Evolutionary conservation across 1,284 basidiomycete genomes (phyloP).

Genomic region (Boletellus deceptivus): DNA sequence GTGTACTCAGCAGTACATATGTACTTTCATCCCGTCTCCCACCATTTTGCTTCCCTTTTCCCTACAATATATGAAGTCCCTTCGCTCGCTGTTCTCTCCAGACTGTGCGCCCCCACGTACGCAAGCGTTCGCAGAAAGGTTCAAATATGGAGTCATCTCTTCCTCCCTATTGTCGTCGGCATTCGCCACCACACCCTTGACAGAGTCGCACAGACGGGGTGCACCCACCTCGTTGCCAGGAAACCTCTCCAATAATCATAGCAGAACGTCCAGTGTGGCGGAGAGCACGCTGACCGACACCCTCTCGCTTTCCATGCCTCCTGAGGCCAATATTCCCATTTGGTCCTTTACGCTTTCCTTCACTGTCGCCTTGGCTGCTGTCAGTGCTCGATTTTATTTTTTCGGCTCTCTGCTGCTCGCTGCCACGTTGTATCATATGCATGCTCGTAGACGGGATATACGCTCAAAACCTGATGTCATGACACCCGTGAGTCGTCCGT

Average conservation of each 20-base stretch:
- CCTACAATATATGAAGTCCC: constrained; percentile 28
- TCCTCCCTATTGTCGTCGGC: constrained; percentile 66
- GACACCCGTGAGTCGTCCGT: constrained; percentile 47
- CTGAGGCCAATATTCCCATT: constrained; percentile 35
- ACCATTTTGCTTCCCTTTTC: not conserved
- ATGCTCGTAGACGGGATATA: constrained; percentile 34
- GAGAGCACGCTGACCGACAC: constrained; percentile 25
- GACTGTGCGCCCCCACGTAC: constrained; percentile 27
- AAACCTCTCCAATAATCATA: constrained; percentile 37
- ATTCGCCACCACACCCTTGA: constrained; percentile 36
- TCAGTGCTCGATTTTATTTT: constrained; percentile 49
- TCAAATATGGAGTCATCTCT: constrained; percentile 84
- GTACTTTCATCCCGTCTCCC: not conserved
- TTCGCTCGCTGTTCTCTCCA: constrained; percentile 29
- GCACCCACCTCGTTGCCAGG: constrained; percentile 44
- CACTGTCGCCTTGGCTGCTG: constrained; percentile 40
- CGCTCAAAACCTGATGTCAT: constrained; percentile 47
- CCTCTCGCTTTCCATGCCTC: constrained; percentile 27
- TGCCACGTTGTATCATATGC: constrained; percentile 42
- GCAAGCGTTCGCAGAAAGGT: constrained; percentile 66
- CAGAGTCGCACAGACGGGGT: constrained; percentile 30
- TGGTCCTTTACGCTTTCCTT: constrained; percentile 41
- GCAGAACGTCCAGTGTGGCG: constrained; percentile 41
- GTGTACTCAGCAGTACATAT: constrained; percentile 9
- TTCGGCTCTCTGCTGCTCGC: constrained; percentile 44